Base-by-base conservation (phyloP, 495 filamentous ascomycete genomes). In the Recurvomyces mirabilis region DNA sequence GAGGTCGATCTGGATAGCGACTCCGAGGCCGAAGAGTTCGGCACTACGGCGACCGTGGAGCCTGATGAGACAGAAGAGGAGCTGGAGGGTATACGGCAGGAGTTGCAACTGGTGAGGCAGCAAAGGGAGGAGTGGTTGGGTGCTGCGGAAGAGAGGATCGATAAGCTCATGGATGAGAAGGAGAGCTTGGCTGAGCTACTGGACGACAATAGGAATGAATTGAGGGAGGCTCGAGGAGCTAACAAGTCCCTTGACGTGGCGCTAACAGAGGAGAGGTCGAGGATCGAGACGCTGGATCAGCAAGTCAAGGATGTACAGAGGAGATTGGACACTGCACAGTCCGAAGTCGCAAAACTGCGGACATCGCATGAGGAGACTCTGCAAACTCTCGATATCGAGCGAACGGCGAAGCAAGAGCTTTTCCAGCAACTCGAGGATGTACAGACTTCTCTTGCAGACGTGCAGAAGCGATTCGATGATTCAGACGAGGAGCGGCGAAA, bases 61-160 rank as follows among this genome's bases (percentile, higher is more conserved):
- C 10, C 22, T 15, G 46, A 46, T 39, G 33, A 41, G 38, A 19
- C 38, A 14, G 38, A 53, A 21, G 51, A 54, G 35, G 51, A 54
- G 46, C 10, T 54, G 28, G 41, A 54, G 41, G 42, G 37, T 14
- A n/a, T 50, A 19, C 46, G 51, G 3, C 35, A 41, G 20, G 46
- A 50, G 46, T 15, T 54, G 7, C 37, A 5, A 18, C 14, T 37
- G 10, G 42, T 46, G 18, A 28, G 23, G 18, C 29, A 36, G 37
- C 45, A 49, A 23, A 31, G 46, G 20, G 51, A 54, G 36, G 46
- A 54, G 37, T 54, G 38, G 51, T 17, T 54, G 4, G 51, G 45
- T 14, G 32, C 23, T 10, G 51, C 51, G 2, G 51, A 54, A 25
- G 30, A 19, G 15, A 18, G 47, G 40, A 45, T 54, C 15, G 51